Percentiles rank a stretch among this genome's conserved stretches.
Evolutionary conservation across 805 yeast species (phyloP).

Genomic region (Saccharomycopsis sp.): DNA sequence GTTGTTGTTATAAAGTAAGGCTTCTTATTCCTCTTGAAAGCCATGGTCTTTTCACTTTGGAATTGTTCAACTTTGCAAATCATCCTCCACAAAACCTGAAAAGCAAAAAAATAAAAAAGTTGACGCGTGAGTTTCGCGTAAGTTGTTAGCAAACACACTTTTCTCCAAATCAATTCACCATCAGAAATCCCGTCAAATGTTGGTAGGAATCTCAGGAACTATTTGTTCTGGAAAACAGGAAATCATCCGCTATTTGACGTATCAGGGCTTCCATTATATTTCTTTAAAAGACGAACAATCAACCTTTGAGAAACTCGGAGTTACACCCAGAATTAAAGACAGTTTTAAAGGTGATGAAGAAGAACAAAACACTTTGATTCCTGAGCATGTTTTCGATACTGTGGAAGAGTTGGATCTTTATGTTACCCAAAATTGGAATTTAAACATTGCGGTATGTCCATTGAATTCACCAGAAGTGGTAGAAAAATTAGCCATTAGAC

Average conservation of each 20-base stretch:
- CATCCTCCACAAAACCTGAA: neutral
- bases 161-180: too few species aligned
- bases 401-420: slow-evolving; percentile 40
- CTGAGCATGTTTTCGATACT: slow-evolving; percentile 27
- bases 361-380: slow-evolving; percentile 16
- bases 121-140: too few species aligned
- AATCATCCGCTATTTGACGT: slow-evolving; percentile 45
- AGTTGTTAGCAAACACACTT: neutral
- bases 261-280: slow-evolving; percentile 40
- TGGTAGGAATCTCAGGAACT: slow-evolving; percentile 69
- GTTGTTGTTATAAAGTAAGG: too few species aligned
- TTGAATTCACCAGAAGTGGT: slow-evolving; percentile 35
- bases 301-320: slow-evolving; percentile 8
- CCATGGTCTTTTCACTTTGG: too few species aligned
- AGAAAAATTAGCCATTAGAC: slow-evolving; percentile 47
- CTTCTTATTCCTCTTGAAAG: too few species aligned
- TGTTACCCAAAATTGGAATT: slow-evolving; percentile 59
- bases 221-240: slow-evolving; percentile 56
- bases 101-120: neutral
- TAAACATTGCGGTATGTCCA: slow-evolving; percentile 48
- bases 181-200: slow-evolving; percentile 31
- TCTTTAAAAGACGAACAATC: slow-evolving; percentile 19
- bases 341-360: slow-evolving; percentile 17
- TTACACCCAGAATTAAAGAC: slow-evolving; percentile 13
- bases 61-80: too few species aligned